Evolutionary conservation across 2,329 filamentous ascomycete species (phyloP), one percentile per base, ranked within the genome.

Genomic region (Diplodia seriata): DNA sequence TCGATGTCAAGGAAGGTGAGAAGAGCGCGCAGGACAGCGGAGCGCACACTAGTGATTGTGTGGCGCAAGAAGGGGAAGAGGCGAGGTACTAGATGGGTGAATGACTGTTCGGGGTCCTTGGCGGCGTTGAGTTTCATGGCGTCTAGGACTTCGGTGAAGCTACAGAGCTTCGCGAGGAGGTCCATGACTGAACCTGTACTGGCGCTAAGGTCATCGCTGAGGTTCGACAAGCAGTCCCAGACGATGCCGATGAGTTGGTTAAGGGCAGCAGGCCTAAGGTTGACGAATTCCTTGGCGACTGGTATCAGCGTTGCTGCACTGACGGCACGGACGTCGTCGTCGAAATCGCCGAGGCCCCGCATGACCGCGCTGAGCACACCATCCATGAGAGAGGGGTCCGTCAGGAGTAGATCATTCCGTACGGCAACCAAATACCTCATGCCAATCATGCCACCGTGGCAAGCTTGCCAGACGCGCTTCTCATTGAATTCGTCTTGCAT

Each of bases 141-240:
- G 69, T 94, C 89, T 38, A 99, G 82, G 8, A 98, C 94, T 80
- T 97, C 88, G 0, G 92, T 92, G 82, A 97, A 99, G 70, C 93
- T 91, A 81, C 95, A 99, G 1, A 99, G 87, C 69, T 95, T 98
- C 15, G 96, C 95, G 20, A 99, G 85, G 50, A 99, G 86, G 78
- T 99, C 96, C 96, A 99, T 99, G 66, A 99, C 97, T 68, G 93
- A 96, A 57, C 95, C 95, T 11, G 96, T 99, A 77, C 95, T 98
- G 4, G 95, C 95, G 77, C 94, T 98, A 20, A 99, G 85, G 76
- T 99, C 95, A 76, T 99, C 95, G 71, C 94, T 94, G n/a, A 99
- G 84, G 76, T 97, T 96, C 3, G 94, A 97, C 29, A 99, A 84
- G 81, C 95, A 98, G 75, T 97, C 92, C 95, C 95, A 99, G 33